Conservation (phyloP, 1,284 basidiomycete genomes). For the Austroboletus niveus region DNA sequence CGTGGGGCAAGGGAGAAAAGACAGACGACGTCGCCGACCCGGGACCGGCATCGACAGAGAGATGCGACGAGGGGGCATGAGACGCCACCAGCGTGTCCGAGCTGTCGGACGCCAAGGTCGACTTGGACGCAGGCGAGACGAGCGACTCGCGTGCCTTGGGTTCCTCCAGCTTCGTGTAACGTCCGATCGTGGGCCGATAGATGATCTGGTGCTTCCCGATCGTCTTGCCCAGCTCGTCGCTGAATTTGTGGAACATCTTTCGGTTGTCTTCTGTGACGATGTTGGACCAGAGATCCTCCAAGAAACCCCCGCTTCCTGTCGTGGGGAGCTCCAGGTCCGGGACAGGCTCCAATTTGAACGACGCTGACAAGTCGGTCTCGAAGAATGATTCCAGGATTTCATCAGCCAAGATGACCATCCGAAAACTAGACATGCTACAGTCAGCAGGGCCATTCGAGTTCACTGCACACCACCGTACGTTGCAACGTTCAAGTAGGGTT, state of each 20-base stretch:
- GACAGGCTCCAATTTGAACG: constrained; percentile 80
- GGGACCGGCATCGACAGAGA: constrained; percentile 37
- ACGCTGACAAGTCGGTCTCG: constrained; percentile 82
- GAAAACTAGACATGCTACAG: constrained; percentile 59
- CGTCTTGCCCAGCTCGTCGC: constrained; percentile 90
- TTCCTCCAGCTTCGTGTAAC: constrained; percentile 79
- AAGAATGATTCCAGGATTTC: constrained; percentile 95
- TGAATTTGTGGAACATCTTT: constrained; percentile 82
- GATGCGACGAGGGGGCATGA: constrained; percentile 41
- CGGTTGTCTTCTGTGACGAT: constrained; percentile 88
- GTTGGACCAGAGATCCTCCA: constrained; percentile 85
- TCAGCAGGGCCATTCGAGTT: constrained; percentile 9
- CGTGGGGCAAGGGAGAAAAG: constrained; percentile 59
- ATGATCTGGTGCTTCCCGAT: constrained; percentile 88
- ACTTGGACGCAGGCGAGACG: constrained; percentile 64
- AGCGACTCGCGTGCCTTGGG: constrained; percentile 87
- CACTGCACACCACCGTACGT: constrained; percentile 50
- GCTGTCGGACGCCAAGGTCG: constrained; percentile 32
- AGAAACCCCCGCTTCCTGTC: constrained; percentile 53
- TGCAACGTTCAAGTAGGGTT: constrained; percentile 84
- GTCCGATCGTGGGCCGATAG: constrained; percentile 81
- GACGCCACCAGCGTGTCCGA: constrained; percentile 22
- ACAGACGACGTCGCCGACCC: constrained; percentile 33
- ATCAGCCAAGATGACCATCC: constrained; percentile 95
- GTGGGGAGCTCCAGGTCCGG: constrained; percentile 62